phyloP scores from a whole-genome alignment of 768 basidiomycete genomes.

The Russula ochroleuca region DNA sequence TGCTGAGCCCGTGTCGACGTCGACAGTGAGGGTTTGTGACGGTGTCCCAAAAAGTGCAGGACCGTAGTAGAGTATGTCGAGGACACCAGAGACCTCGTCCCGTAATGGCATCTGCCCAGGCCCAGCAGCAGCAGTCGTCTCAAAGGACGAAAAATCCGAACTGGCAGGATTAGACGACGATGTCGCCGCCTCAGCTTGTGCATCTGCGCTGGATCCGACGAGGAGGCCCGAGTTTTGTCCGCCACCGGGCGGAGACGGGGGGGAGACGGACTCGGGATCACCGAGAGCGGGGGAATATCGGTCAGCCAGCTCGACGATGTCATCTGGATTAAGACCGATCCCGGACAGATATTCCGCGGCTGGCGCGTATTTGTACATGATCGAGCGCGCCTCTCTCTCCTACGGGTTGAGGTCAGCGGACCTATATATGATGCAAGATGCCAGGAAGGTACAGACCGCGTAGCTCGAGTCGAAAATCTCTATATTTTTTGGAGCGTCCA shows the following conservation, averaged over 20 bases:
- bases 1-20: slow-evolving; percentile 65
- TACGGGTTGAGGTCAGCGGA: slow-evolving; percentile 10
- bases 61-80: slow-evolving; percentile 50
- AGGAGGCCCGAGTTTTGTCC: neutral
- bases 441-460: slow-evolving; percentile 26
- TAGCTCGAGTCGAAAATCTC: slow-evolving; percentile 29
- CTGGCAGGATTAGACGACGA: slow-evolving; percentile 23
- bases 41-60: slow-evolving; percentile 51
- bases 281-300: slow-evolving; percentile 28
- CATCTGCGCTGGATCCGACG: slow-evolving; percentile 6
- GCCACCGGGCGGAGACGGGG: neutral
- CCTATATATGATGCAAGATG: neutral
- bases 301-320: slow-evolving; percentile 28
- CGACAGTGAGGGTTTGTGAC: slow-evolving; percentile 48
- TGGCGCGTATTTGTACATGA: slow-evolving; percentile 35
- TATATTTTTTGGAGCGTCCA: slow-evolving; percentile 7
- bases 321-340: slow-evolving; percentile 34
- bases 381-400: slow-evolving; percentile 31
- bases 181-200: slow-evolving; percentile 10
- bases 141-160: slow-evolving; percentile 26
- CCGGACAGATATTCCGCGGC: slow-evolving; percentile 33
- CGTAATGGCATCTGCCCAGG: slow-evolving; percentile 32
- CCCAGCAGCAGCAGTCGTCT: too few species aligned
- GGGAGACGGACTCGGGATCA: slow-evolving; percentile 11
- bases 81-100: slow-evolving; percentile 38